A percentile compares a stretch with the other conserved stretches of the same genome.
Conservation (phyloP, 257 asterid genomes). For the Gentiana straminea region DNA sequence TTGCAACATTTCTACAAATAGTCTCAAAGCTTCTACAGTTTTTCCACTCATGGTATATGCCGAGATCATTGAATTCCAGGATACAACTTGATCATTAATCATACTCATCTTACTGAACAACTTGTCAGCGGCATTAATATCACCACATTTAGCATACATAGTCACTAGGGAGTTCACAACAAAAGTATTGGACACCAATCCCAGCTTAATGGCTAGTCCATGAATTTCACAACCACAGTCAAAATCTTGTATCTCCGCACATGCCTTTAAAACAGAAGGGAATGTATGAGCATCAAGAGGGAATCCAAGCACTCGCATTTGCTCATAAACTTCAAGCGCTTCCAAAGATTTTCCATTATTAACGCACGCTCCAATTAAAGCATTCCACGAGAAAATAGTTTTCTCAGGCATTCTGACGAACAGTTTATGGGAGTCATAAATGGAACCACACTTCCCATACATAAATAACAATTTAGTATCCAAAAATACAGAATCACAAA, state of each 20-base stretch:
- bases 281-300: slow-evolving; percentile 45
- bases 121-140: slow-evolving; percentile 27
- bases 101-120: slow-evolving; percentile 35
- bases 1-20: slow-evolving; percentile 39
- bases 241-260: slow-evolving; percentile 29
- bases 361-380: slow-evolving; percentile 67
- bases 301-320: slow-evolving; percentile 40
- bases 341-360: slow-evolving; percentile 24
- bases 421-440: slow-evolving; percentile 39
- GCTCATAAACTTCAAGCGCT: slow-evolving; percentile 45
- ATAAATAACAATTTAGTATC: slow-evolving; percentile 49
- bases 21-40: slow-evolving; percentile 34
- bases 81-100: slow-evolving; percentile 27
- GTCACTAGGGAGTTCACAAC: slow-evolving; percentile 51
- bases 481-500: slow-evolving; percentile 38
- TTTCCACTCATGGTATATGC: slow-evolving; percentile 26
- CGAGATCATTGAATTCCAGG: slow-evolving; percentile 48
- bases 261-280: slow-evolving; percentile 51
- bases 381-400: slow-evolving; percentile 65
- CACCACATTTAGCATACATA: slow-evolving; percentile 48
- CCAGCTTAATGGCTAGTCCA: slow-evolving; percentile 40
- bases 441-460: slow-evolving; percentile 62
- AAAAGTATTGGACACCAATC: slow-evolving; percentile 32
- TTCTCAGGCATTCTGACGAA: slow-evolving; percentile 60
- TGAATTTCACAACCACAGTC: slow-evolving; percentile 54